Conservation (phyloP, 352 stramenopile genomes). For the Globisporangium splendens region DNA sequence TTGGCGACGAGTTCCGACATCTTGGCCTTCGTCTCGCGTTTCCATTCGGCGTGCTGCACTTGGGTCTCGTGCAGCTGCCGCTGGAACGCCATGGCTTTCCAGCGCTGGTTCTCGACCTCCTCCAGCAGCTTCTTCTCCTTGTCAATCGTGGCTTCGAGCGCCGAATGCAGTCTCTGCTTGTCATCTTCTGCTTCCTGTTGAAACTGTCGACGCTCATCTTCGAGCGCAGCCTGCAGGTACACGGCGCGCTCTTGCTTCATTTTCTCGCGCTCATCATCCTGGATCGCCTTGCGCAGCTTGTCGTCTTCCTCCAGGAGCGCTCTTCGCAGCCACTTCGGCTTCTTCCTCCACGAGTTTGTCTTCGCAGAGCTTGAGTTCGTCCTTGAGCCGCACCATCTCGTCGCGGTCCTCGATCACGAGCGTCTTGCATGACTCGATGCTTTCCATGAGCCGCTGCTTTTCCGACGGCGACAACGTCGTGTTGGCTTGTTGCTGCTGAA, state of each 20-base stretch:
- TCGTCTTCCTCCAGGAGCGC: conserved; percentile 77
- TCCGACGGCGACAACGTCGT: conserved; percentile 28
- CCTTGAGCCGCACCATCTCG: conserved; percentile 47
- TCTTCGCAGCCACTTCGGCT: conserved; percentile 68
- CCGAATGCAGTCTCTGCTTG: conserved; percentile 43
- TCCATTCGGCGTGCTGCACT: conserved; percentile 56
- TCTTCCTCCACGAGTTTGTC: conserved; percentile 68
- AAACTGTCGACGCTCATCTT: conserved; percentile 57
- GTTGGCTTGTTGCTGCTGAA: conserved; percentile 47
- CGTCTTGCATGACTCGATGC: conserved; percentile 56
- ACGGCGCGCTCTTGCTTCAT: conserved; percentile 68
- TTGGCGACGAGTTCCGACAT: conserved; percentile 45
- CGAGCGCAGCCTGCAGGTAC: conserved; percentile 58
- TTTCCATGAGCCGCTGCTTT: conserved; percentile 54
- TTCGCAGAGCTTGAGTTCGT: conserved; percentile 60
- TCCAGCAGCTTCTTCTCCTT: conserved; percentile 80
- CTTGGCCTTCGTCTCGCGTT: conserved; percentile 35
- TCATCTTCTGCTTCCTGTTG: conserved; percentile 58
- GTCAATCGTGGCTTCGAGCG: conserved; percentile 48
- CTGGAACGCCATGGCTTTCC: conserved; percentile 41
- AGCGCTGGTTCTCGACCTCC: conserved; percentile 64
- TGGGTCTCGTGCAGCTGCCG: conserved; percentile 57
- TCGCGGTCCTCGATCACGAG: conserved; percentile 64
- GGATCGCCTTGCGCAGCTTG: conserved; percentile 67
- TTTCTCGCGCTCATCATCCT: conserved; percentile 80